Evolutionary conservation across 1,284 basidiomycete species (phyloP), one percentile per base, ranked within the genome.

Genomic region (Serendipita sp.): DNA sequence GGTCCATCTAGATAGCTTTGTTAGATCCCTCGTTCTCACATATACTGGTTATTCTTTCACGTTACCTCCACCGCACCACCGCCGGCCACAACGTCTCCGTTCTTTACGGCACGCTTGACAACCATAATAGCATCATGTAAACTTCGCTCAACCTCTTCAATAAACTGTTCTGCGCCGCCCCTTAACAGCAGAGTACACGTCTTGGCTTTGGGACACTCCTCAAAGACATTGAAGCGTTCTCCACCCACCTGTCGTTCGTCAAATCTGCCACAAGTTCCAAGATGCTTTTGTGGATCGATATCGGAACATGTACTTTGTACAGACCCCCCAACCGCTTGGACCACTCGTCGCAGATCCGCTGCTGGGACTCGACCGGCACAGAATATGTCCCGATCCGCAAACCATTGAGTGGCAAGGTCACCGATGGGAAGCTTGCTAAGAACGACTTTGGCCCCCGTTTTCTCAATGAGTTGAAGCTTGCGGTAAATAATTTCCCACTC

Each of bases 401-500:
- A 99, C 87, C 94, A 99, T 72, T 99, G 96, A 2, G 96, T 99
- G 2, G 96, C 96, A 55, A 99, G 79, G 78, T 99, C 96, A 53
- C 96, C 96, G 69, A 99, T 99, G 4, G 96, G 96, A 29, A 99
- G 82, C 75, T 98, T 97, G 75, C 93, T 97, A 63, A 99, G 81
- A 29, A 99, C 94, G 64, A 99, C 92, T 74, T 96, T 94, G 50
- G 96, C 96, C 35, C 94, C 96, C 0, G 94, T 97, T 71, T 89
- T 88, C 70, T 93, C 91, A 71, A 99, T 97, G 1, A 93, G 93
- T 70, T 97, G 89, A 35, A 99, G 81, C 75, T 99, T 99, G 70
- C 89, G 84, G 77, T 94, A 99, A 73, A 99, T 99, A 75, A 99
- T 99, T 70, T 94, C 89, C 96, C 96, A 99, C 74, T 99, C 96